These are phyloP conservation scores for Arachnopeziza araneosa DNA, from an alignment of 2,329 filamentous ascomycete species.

Conservation along the genomic window DNA sequence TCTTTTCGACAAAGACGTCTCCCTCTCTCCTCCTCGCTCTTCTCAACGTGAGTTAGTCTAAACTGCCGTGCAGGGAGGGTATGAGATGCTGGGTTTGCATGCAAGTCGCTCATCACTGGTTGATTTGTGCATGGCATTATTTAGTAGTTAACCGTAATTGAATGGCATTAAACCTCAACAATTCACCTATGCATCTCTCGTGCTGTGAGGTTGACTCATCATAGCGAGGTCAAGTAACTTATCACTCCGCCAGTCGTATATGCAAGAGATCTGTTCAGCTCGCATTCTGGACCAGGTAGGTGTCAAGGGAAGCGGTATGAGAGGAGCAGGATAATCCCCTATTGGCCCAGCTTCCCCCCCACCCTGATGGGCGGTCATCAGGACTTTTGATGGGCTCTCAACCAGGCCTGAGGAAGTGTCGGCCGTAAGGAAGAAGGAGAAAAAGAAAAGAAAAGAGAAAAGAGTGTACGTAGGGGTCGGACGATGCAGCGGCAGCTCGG, in stretches of 20 bases:
- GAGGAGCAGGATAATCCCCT: not conserved
- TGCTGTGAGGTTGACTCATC: not conserved
- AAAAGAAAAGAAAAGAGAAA: no score
- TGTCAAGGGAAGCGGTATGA: not conserved
- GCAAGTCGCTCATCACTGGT: conserved; percentile 9
- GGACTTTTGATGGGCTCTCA: not conserved
- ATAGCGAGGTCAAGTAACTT: not conserved
- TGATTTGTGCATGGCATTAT: conserved; percentile 3
- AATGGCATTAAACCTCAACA: not conserved
- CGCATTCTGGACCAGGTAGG: not conserved
- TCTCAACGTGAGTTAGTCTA: conserved; percentile 11
- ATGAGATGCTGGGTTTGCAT: conserved; percentile 21
- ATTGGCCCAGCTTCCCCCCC: not conserved
- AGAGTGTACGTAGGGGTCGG: no score
- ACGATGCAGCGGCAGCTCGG: no score
- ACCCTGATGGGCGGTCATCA: no score
- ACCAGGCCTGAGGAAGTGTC: not conserved
- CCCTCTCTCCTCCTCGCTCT: not conserved
- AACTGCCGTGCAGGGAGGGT: conserved; percentile 16
- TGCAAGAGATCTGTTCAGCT: not conserved
- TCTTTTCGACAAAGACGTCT: not conserved
- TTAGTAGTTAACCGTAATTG: conserved; percentile 19
- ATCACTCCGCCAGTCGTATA: not conserved
- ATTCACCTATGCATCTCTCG: not conserved
- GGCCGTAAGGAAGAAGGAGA: not conserved